Conservation (phyloP, 345 rosid species). For the Pistacia vera region DNA sequence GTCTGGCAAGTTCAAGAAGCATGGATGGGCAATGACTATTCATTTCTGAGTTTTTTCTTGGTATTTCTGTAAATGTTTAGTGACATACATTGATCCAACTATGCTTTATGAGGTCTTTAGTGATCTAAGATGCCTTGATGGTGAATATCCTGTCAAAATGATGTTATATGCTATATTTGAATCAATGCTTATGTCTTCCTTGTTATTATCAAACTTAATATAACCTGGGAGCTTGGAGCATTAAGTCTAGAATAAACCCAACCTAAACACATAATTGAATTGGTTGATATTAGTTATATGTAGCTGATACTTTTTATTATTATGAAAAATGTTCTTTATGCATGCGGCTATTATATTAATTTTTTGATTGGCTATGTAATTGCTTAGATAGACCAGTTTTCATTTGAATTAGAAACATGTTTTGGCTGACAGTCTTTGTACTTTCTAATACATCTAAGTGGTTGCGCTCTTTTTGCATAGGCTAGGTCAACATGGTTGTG, state of each 20-base stretch:
- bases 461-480: conserved; percentile 32
- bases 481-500: conserved; percentile 53
- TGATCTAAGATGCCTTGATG: background rate
- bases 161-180: background rate
- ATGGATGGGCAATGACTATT: background rate
- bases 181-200: background rate
- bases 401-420: background rate
- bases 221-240: background rate
- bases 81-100: conserved; percentile 4
- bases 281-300: background rate
- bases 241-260: too few relatives aligned
- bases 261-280: background rate
- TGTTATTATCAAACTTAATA: background rate
- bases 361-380: background rate
- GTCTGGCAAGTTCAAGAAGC: background rate
- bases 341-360: background rate
- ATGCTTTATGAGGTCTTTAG: background rate
- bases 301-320: background rate
- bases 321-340: background rate
- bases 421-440: background rate
- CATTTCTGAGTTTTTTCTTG: background rate
- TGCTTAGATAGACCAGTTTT: background rate
- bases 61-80: background rate
- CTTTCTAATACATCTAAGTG: background rate
- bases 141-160: background rate